These are phyloP conservation scores for Colletotrichum graminicola DNA, from an alignment of 2,329 filamentous ascomycete genomes.

Conservation along the genomic window DNA sequence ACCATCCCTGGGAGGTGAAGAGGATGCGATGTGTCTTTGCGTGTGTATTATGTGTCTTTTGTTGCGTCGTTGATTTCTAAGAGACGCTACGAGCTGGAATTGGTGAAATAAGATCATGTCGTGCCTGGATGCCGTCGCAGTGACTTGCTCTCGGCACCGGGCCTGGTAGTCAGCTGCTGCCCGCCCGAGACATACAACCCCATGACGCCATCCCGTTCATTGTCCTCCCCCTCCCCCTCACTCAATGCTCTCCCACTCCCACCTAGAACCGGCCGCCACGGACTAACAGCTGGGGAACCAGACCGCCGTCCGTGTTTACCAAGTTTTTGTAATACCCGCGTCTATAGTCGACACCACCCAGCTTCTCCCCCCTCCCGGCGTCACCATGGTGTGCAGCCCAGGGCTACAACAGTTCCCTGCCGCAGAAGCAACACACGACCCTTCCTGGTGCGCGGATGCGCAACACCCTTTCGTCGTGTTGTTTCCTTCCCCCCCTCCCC, in stretches of 20 bases:
- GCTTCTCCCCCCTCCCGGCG: too few relatives aligned
- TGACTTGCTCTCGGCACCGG: conserved; percentile 27
- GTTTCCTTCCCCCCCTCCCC: too few relatives aligned
- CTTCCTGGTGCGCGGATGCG: conserved; percentile 8
- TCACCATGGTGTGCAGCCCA: conserved; percentile 32
- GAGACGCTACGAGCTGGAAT: not conserved
- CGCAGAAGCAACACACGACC: not conserved
- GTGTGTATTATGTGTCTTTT: not conserved
- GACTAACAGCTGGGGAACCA: not conserved
- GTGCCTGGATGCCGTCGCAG: not conserved
- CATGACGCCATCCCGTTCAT: conserved; percentile 20
- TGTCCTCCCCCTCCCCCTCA: not conserved
- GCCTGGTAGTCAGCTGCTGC: conserved; percentile 19
- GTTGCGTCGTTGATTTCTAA: too few relatives aligned
- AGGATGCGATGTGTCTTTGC: not conserved
- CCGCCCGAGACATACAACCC: conserved; percentile 25
- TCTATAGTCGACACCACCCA: not conserved
- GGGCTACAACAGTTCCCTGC: conserved; percentile 23
- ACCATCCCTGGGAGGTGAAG: too few relatives aligned
- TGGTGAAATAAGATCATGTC: not conserved
- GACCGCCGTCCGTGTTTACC: not conserved
- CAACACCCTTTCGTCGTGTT: not conserved
- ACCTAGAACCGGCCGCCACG: too few relatives aligned
- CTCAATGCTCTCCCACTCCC: not conserved
- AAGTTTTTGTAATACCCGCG: not conserved